phyloP scores from a whole-genome alignment of 2,329 filamentous ascomycete genomes.

The Epichloe aotearoae region DNA sequence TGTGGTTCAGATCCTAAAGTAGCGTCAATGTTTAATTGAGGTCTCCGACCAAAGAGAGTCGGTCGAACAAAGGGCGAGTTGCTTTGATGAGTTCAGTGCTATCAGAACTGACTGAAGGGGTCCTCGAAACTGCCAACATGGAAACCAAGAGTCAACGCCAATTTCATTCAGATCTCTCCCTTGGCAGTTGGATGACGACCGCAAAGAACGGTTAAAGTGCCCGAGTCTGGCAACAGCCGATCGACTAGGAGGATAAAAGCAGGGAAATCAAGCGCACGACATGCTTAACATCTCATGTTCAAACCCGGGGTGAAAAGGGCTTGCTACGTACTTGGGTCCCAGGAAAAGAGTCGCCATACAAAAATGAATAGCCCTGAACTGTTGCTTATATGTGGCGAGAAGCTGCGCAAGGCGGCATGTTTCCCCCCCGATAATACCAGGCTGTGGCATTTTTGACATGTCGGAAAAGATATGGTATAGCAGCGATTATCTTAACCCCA shows the following conservation, averaged over 20 bases:
- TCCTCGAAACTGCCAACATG: neutral
- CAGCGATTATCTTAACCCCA: neutral
- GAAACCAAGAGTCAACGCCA: no score
- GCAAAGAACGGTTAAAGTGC: neutral
- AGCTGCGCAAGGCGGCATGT: no score
- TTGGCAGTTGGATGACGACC: neutral
- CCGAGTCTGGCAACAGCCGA: neutral
- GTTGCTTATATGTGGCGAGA: no score
- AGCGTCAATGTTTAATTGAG: conserved; percentile 4
- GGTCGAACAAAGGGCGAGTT: neutral
- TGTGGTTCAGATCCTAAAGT: neutral
- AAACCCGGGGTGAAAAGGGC: no score
- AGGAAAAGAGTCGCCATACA: no score
- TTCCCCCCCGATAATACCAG: no score
- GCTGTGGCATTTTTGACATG: neutral
- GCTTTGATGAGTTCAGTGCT: neutral
- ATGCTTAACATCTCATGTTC: no score
- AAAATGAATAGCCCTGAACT: no score
- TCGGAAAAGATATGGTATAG: neutral
- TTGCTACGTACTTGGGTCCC: no score
- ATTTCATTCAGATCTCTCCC: neutral
- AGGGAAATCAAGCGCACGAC: no score
- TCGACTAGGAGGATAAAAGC: neutral
- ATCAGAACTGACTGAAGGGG: neutral
- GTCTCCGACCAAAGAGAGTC: neutral